Percentiles rank a stretch among this genome's conserved stretches.
These are phyloP conservation scores for Apiotrichum sp. DNA, from an alignment of 1,284 basidiomycete genomes.

Conservation along the genomic window DNA sequence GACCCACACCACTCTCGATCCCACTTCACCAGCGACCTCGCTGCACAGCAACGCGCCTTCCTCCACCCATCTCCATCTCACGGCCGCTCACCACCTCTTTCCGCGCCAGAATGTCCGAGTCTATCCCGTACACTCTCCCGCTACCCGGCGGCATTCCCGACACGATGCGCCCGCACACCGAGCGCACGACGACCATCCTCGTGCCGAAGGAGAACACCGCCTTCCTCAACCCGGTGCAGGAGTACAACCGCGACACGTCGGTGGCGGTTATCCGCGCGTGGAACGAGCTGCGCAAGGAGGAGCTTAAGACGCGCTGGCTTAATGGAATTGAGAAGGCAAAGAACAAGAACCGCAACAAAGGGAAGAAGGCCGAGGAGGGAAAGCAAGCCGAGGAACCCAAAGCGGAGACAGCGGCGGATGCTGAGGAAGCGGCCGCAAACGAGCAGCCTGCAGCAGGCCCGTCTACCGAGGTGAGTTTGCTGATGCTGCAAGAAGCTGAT, in stretches of 20 bases:
- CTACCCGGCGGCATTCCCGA: conserved; percentile 54
- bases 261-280: conserved; percentile 79
- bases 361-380: conserved; percentile 3
- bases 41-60: too few species aligned
- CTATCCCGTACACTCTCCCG: conserved; percentile 33
- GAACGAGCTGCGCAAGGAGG: conserved; percentile 52
- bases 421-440: conserved; percentile 4
- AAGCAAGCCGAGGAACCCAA: conserved; percentile 14
- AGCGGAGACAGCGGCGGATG: conserved; percentile 8
- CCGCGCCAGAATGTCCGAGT: conserved; percentile 6
- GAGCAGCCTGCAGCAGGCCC: conserved; percentile 20
- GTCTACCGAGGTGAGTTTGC: conserved; percentile 14
- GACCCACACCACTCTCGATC: too few species aligned
- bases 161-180: conserved; percentile 72
- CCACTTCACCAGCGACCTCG: too few species aligned
- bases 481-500: too few species aligned
- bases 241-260: conserved; percentile 94
- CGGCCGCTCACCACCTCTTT: neutral
- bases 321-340: conserved; percentile 29
- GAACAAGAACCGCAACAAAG: conserved; percentile 4
- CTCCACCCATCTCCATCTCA: neutral
- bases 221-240: conserved; percentile 96
- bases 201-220: conserved; percentile 69
- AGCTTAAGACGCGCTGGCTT: conserved; percentile 53
- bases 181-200: conserved; percentile 77